A percentile compares a stretch with the other conserved stretches of the same genome.
Conservation (phyloP, 306 rosid genomes). For the Dryas octopetala region DNA sequence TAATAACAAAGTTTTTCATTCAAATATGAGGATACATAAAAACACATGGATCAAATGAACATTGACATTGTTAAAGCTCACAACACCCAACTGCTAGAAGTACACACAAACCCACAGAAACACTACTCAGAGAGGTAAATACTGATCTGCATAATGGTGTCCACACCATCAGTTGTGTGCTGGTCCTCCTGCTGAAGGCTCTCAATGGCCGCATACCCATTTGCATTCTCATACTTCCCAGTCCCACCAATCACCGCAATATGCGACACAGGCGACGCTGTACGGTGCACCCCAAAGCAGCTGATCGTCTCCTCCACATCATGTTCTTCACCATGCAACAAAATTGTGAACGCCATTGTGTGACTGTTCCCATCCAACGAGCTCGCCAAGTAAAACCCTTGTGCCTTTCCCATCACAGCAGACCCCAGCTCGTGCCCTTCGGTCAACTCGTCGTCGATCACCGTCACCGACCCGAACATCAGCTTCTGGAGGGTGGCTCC, state of each 20-base stretch:
- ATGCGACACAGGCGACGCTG: constrained; percentile 55
- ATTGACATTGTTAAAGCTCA: neutral
- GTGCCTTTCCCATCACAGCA: constrained; percentile 53
- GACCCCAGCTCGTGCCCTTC: constrained; percentile 65
- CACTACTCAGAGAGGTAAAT: constrained; percentile 47
- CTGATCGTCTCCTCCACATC: constrained; percentile 66
- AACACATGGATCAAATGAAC: constrained; percentile 1
- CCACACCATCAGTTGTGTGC: constrained; percentile 72
- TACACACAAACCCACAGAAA: neutral
- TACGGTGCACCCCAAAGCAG: constrained; percentile 78
- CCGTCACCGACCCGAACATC: constrained; percentile 70
- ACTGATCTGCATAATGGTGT: constrained; percentile 62
- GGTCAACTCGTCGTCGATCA: constrained; percentile 59
- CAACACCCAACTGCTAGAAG: neutral
- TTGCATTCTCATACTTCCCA: constrained; percentile 73
- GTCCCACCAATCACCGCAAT: constrained; percentile 81
- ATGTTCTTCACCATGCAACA: constrained; percentile 36
- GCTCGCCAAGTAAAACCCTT: constrained; percentile 77
- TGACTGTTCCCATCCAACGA: constrained; percentile 78
- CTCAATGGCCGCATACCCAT: constrained; percentile 66
- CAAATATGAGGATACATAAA: neutral
- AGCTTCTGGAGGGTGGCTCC: constrained; percentile 73
- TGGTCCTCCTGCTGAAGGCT: constrained; percentile 61
- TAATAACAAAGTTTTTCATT: constrained; percentile 1
- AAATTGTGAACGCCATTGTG: constrained; percentile 47